Conservation (phyloP, 192 early-diverging fungal species). For the Coemansia sp. region DNA sequence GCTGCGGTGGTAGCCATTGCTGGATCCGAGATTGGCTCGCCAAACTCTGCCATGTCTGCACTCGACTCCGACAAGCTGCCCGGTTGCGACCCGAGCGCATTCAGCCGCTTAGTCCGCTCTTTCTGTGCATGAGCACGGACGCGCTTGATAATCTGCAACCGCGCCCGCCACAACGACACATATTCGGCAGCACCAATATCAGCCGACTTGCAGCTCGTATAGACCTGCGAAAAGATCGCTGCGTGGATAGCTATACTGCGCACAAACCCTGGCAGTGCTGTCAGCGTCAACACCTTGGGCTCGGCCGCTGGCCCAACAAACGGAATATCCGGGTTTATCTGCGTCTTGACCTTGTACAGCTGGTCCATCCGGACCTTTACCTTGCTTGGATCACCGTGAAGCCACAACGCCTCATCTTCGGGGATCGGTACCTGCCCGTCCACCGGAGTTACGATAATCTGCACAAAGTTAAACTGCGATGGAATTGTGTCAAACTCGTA, state of each 20-base stretch:
- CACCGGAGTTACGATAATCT: constrained; percentile 89
- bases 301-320: constrained; percentile 78
- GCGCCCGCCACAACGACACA: constrained; percentile 84
- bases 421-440: constrained; percentile 60
- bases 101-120: constrained; percentile 17
- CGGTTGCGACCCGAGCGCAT: not conserved
- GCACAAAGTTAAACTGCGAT: constrained; percentile 94
- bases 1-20: constrained; percentile 25
- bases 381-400: constrained; percentile 10
- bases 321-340: constrained; percentile 75
- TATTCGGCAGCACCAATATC: constrained; percentile 60
- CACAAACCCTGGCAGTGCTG: constrained; percentile 76
- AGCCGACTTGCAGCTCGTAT: constrained; percentile 63
- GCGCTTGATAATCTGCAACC: constrained; percentile 89
- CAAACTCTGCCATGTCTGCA: constrained; percentile 20
- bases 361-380: constrained; percentile 14
- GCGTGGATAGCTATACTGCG: constrained; percentile 82
- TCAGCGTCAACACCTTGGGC: constrained; percentile 79
- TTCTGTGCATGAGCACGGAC: constrained; percentile 47
- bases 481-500: constrained; percentile 89
- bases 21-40: constrained; percentile 31
- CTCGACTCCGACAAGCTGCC: not conserved
- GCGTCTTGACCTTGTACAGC: constrained; percentile 65
- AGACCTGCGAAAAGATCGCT: constrained; percentile 88
- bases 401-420: constrained; percentile 58